phyloP scores from a whole-genome alignment of 345 rosid species.

The Hypericum perforatum region DNA sequence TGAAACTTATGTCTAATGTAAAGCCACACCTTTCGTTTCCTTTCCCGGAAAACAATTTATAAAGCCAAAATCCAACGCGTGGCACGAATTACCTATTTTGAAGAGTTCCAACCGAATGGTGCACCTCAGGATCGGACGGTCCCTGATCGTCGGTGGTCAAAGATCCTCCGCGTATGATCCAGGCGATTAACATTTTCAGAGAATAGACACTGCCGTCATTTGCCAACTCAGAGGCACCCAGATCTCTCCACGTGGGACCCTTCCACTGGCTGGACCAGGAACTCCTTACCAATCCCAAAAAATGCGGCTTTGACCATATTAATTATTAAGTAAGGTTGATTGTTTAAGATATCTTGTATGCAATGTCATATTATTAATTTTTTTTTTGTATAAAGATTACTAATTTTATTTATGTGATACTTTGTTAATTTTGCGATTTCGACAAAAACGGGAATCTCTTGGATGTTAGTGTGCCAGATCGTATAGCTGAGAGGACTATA shows the following conservation, averaged over 20 bases:
- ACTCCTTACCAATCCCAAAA: slow-evolving; percentile 4
- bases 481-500: no score
- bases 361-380: no score
- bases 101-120: slow-evolving; percentile 27
- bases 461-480: no score
- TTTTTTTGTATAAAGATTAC: no score
- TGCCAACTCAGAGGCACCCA: slow-evolving; percentile 11
- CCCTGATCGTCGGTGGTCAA: slow-evolving; percentile 11
- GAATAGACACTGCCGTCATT: slow-evolving; percentile 27
- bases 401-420: no score
- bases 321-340: no score
- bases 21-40: slow-evolving; percentile 1
- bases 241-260: slow-evolving; percentile 13
- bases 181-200: not conserved
- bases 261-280: slow-evolving; percentile 1
- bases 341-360: no score
- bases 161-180: slow-evolving; percentile 17
- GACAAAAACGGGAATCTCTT: no score
- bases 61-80: slow-evolving; percentile 12
- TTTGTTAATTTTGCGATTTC: no score
- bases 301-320: no score
- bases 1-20: not conserved
- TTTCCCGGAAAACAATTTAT: slow-evolving; percentile 13
- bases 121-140: slow-evolving; percentile 31
- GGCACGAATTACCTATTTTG: slow-evolving; percentile 1